Evolutionary conservation across 257 asterid species (phyloP), one percentile per base, ranked within the genome.

Genomic region (Mentha longifolia): DNA sequence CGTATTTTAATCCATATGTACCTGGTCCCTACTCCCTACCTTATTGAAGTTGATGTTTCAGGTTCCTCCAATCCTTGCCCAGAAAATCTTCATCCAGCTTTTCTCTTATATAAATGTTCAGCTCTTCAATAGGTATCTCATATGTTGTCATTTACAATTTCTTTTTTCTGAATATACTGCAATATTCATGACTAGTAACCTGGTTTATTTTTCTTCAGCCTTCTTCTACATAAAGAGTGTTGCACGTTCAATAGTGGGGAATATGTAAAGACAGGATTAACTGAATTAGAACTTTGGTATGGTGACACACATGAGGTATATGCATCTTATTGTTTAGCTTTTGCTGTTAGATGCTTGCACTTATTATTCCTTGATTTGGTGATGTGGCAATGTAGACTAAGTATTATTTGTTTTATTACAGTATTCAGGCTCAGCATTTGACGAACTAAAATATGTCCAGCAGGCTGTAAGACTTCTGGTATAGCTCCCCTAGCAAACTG

Each of bases 391-490:
- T 57, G 25, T 49, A 56, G 28, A 46, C 56, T 52, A 46, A 55
- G 13, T 66, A 39, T 56, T 52, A 9, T 22, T 59, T 75, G 49
- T 70, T 72, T 49, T 57, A 33, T 65, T 67, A 42, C 91, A 92
- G 98, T 85, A 79, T 68, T 78, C 82, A 52, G 95, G 97, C 42
- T 70, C 85, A 49, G 80, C 95, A 3, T 84, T 79, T 86, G 92
- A 88, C 15, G 98, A 92, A 81, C 59, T 90, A 74, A 86, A 79
- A 68, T 83, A 82, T 64, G 77, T 79, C 54, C 86, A 79, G 67
- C 95, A 92, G 78, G 97, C 97, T 68, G 92, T 88, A 59, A 82
- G 87, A 68, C 90, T 92, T 76, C 83, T 92, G 98, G 98, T 92
- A 85, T 76, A n/a, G 87, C 54, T 72, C 65, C 65, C 72, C 14